A percentile compares a stretch with the other conserved stretches of the same genome.
phyloP scores from a whole-genome alignment of 345 rosid genomes.

The Lepidium aucheri region DNA sequence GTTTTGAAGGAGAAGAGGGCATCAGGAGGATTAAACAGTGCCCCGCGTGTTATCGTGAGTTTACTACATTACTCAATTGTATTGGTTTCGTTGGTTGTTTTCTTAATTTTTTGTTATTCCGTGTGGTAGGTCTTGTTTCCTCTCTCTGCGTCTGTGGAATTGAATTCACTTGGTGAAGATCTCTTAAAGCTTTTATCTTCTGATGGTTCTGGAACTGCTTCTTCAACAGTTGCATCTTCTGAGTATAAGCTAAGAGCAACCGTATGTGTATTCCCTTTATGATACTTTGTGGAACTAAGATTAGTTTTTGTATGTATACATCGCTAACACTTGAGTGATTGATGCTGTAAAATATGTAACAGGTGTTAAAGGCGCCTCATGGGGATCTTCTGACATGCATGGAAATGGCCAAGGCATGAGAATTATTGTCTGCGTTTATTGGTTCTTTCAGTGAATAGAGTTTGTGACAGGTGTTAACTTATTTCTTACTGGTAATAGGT shows the following conservation, averaged over 20 bases:
- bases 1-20: slow-evolving; percentile 73
- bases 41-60: slow-evolving; percentile 84
- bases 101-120: neutral
- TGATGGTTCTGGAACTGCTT: slow-evolving; percentile 28
- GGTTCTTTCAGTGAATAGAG: neutral
- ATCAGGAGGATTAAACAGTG: slow-evolving; percentile 42
- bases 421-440: neutral
- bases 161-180: slow-evolving; percentile 56
- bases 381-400: slow-evolving; percentile 73
- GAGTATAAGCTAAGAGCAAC: slow-evolving; percentile 67
- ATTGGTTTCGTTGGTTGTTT: neutral
- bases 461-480: neutral
- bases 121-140: slow-evolving; percentile 67
- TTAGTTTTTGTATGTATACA: neutral
- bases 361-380: slow-evolving; percentile 82
- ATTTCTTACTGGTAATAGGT: slow-evolving; percentile 39
- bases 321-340: neutral
- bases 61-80: neutral
- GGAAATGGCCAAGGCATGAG: slow-evolving; percentile 88
- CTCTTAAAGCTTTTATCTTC: slow-evolving; percentile 38
- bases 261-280: slow-evolving; percentile 32
- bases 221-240: slow-evolving; percentile 53
- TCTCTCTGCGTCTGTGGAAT: slow-evolving; percentile 53
- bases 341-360: neutral
- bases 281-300: neutral